phyloP scores from a whole-genome alignment of 2,329 filamentous ascomycete species.

The Aspergillus sp. region DNA sequence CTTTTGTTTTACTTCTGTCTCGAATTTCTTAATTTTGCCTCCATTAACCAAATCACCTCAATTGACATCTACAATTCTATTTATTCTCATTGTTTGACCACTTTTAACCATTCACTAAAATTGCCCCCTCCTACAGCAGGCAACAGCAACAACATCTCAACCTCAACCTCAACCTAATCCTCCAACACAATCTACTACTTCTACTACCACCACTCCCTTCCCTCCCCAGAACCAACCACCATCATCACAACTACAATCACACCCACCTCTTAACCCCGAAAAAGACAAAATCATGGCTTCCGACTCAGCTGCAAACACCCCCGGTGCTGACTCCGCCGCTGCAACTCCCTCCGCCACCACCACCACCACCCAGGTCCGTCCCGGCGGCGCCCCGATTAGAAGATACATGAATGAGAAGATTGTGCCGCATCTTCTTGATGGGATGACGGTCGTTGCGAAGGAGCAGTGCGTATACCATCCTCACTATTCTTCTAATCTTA shows the following conservation, averaged over 20 bases:
- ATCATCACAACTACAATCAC: neutral
- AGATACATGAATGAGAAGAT: constrained; percentile 72
- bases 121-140: too few species aligned
- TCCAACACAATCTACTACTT: neutral
- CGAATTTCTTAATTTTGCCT: neutral
- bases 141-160: neutral
- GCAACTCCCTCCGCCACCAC: constrained; percentile 30
- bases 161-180: neutral
- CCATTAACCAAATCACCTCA: neutral
- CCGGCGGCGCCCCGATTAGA: constrained; percentile 68
- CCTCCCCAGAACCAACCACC: constrained; percentile 20
- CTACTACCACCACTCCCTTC: neutral
- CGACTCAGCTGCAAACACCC: constrained; percentile 21
- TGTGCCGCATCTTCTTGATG: constrained; percentile 67
- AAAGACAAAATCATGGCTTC: constrained; percentile 1
- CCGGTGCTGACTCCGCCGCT: constrained; percentile 45
- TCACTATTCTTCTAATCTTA: too few species aligned
- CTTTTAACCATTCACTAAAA: too few species aligned
- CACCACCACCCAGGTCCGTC: constrained; percentile 50
- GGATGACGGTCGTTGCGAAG: constrained; percentile 71
- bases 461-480: constrained; percentile 61
- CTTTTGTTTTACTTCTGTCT: neutral
- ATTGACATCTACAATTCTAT: too few species aligned
- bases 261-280: constrained; percentile 4
- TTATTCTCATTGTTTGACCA: too few species aligned